Percentiles rank a stretch among this genome's conserved stretches.
Conservation (phyloP, 805 yeast species). For the Teunomyces kruisii region DNA sequence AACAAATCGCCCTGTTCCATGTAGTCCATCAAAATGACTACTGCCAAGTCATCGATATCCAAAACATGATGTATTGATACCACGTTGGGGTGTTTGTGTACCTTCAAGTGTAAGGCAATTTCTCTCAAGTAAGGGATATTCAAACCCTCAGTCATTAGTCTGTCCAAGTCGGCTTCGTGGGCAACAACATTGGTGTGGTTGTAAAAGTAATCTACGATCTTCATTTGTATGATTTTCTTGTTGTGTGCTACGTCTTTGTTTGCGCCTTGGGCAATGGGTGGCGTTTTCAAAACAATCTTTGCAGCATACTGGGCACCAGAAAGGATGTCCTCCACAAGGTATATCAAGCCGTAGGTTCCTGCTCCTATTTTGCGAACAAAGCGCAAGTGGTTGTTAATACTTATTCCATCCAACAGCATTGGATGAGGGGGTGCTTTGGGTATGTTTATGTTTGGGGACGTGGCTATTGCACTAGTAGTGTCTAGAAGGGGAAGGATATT, state of each 20-base stretch:
- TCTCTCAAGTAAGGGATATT: slow-evolving; percentile 53
- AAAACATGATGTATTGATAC: slow-evolving; percentile 73
- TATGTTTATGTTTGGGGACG: background rate
- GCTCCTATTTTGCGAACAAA: slow-evolving; percentile 63
- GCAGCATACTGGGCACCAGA: slow-evolving; percentile 62
- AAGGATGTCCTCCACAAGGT: slow-evolving; percentile 57
- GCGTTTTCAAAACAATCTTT: slow-evolving; percentile 61
- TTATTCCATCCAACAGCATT: slow-evolving; percentile 20
- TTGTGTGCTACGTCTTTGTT: slow-evolving; percentile 31
- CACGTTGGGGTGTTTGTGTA: slow-evolving; percentile 77
- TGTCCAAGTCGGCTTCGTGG: slow-evolving; percentile 20
- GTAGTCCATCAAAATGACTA: slow-evolving; percentile 83
- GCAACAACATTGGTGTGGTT: slow-evolving; percentile 15
- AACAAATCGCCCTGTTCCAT: slow-evolving; percentile 85
- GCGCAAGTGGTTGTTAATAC: slow-evolving; percentile 33
- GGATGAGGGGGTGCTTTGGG: background rate
- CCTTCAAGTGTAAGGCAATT: slow-evolving; percentile 68
- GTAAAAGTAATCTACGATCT: slow-evolving; percentile 19
- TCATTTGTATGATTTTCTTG: slow-evolving; percentile 28
- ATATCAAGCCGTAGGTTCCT: slow-evolving; percentile 85
- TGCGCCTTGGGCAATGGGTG: slow-evolving; percentile 24
- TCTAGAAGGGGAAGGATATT: background rate
- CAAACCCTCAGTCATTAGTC: slow-evolving; percentile 24
- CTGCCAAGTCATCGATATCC: slow-evolving; percentile 51
- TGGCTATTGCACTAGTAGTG: background rate